Base-by-base conservation (phyloP, 192 early-diverging fungal species). In the Coemansia sp. region DNA sequence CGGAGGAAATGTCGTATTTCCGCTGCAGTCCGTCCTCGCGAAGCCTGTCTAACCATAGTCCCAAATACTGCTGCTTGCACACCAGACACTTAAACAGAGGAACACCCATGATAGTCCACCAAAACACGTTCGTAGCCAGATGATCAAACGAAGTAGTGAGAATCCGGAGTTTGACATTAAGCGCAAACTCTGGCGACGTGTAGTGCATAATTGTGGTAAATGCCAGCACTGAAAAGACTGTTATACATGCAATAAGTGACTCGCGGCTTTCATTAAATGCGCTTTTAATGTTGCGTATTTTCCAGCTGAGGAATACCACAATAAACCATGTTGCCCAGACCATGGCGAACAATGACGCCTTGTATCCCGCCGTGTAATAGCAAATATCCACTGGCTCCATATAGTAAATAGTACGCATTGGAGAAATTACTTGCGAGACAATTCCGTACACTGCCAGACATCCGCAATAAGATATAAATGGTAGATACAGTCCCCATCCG, bases 201-300 rank as follows among this genome's bases (percentile, higher is more conserved):
- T 68, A 74, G 47, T 68, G 62, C 63, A 82, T 67, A 7, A 54
- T 34, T 0, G 81, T 82, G 22, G 72, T 64, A 24, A 68, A 68
- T 4, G 60, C 58, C 4, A 79, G 60, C 18, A 70, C 48, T 7
- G 57, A 56, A 52, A 73, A 73, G 2, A 73, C 67, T 0, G 64
- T 44, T 0, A 50, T 5, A 56, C 81, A 74, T 0, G 68, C 62
- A 0, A 65, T 18, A 21, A 56, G 48, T 23, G 68, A 69, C 47
- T 76, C 71, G 30, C 74, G 74, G 23, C 58, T 66, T 59, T 82
- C 80, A 49, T 82, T 82, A 49, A 82, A 82, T 21, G 74, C 73
- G 65, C 71, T 74, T 54, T 73, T 73, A 53, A 82, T 77, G 30
- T 66, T 54, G 49, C 80, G 74, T 49, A 78, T 78, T 16, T 59